These are phyloP conservation scores for Lactarius hengduanensis DNA, from an alignment of 768 basidiomycete species.

Conservation along the genomic window DNA sequence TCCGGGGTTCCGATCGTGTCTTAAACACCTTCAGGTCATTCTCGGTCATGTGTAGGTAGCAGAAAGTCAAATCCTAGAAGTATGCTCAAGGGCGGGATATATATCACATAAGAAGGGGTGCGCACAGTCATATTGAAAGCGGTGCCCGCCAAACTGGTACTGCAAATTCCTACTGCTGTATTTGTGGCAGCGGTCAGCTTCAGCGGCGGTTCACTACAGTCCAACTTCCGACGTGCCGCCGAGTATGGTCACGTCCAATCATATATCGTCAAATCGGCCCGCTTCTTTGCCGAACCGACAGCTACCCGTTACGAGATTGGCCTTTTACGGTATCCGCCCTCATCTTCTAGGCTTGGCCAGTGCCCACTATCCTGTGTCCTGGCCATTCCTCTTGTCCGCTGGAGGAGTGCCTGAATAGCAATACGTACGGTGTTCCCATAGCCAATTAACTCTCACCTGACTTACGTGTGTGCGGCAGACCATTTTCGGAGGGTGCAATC, in stretches of 20 bases:
- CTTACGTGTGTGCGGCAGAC: neutral
- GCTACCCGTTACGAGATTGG: neutral
- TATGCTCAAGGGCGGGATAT: neutral
- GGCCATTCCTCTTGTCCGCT: neutral
- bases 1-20: conserved; percentile 78
- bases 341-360: neutral
- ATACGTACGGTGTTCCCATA: neutral
- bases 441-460: neutral
- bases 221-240: neutral
- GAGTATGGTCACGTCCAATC: conserved; percentile 3
- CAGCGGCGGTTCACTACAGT: neutral
- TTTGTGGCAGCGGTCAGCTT: conserved; percentile 3
- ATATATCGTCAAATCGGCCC: neutral
- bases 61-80: conserved; percentile 76
- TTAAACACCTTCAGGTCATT: conserved; percentile 74
- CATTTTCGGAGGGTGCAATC: conserved; percentile 1
- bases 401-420: neutral
- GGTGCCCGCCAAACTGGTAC: neutral
- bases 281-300: neutral
- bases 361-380: neutral
- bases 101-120: neutral
- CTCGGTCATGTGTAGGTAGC: conserved; percentile 82
- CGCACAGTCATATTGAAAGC: conserved; percentile 18
- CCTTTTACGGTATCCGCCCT: neutral
- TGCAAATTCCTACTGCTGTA: neutral